Evolutionary conservation across 169 alveolate species (phyloP).

Genomic region (Plasmodium gonderi): DNA sequence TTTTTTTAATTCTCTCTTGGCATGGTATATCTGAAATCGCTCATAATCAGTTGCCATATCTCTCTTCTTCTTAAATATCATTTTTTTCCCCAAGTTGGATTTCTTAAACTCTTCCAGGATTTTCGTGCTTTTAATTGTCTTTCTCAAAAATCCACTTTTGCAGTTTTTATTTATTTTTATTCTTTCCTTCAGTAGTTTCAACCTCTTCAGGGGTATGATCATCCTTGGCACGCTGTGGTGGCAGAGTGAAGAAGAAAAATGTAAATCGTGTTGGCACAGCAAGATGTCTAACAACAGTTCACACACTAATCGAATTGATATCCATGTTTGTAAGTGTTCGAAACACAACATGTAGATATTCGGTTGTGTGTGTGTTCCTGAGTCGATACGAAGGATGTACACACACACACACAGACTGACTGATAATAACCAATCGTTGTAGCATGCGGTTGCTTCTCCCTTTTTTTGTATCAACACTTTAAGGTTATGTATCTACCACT

Average conservation of each 20-base stretch:
- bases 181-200: slow-evolving; percentile 90
- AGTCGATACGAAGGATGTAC: no score
- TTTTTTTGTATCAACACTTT: no score
- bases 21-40: slow-evolving; percentile 82
- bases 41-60: slow-evolving; percentile 90
- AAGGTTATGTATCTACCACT: no score
- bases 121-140: slow-evolving; percentile 83
- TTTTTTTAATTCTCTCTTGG: slow-evolving; percentile 58
- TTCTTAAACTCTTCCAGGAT: slow-evolving; percentile 84
- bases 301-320: no score
- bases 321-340: no score
- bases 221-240: slow-evolving; percentile 88
- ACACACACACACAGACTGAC: no score
- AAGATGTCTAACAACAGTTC: no score
- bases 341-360: no score
- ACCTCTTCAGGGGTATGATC: slow-evolving; percentile 90
- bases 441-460: no score
- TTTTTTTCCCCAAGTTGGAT: slow-evolving; percentile 88
- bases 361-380: no score
- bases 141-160: slow-evolving; percentile 87
- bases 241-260: background rate
- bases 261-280: no score
- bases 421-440: no score
- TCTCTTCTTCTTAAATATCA: slow-evolving; percentile 81
- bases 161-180: slow-evolving; percentile 91